These are phyloP conservation scores for Psophocarpus tetragonolobus DNA, from an alignment of 306 rosid species.

Conservation along the genomic window DNA sequence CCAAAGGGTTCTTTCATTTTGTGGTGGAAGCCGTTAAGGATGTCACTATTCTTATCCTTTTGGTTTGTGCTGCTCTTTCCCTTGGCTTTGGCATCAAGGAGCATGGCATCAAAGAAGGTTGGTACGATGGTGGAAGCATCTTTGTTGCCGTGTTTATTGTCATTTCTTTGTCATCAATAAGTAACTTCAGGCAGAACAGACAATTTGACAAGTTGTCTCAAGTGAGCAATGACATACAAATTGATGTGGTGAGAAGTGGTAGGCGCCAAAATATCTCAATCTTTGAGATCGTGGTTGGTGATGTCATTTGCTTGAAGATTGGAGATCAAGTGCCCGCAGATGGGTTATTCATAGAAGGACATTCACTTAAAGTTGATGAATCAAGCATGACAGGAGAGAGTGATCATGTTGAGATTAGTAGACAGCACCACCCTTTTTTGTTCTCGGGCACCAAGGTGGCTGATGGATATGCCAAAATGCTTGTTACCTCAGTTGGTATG, in stretches of 20 bases:
- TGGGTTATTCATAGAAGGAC: conserved; percentile 40
- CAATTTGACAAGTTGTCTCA: conserved; percentile 40
- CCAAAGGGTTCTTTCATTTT: conserved; percentile 30
- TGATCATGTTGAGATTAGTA: conserved; percentile 35
- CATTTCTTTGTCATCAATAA: conserved; percentile 34
- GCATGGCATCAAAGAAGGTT: conserved; percentile 43
- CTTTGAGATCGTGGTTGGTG: conserved; percentile 39
- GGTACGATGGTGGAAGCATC: conserved; percentile 49
- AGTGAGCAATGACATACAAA: conserved; percentile 39
- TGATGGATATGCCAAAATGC: conserved; percentile 43
- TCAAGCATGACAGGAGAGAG: conserved; percentile 48
- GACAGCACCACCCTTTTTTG: conserved; percentile 22
- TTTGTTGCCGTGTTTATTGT: conserved; percentile 43
- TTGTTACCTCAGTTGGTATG: conserved; percentile 47
- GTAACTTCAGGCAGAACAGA: conserved; percentile 39
- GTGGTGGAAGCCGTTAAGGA: conserved; percentile 41
- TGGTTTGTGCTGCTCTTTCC: conserved; percentile 43
- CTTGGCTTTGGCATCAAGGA: conserved; percentile 43
- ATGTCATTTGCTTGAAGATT: conserved; percentile 41
- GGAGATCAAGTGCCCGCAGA: conserved; percentile 46
- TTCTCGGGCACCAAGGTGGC: conserved; percentile 43
- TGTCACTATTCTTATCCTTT: conserved; percentile 36
- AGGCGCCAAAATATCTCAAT: conserved; percentile 12
- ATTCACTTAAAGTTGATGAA: conserved; percentile 37
- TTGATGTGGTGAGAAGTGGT: conserved; percentile 31